These are phyloP conservation scores for Aquilaria sinensis DNA, from an alignment of 345 rosid species.

Conservation along the genomic window DNA sequence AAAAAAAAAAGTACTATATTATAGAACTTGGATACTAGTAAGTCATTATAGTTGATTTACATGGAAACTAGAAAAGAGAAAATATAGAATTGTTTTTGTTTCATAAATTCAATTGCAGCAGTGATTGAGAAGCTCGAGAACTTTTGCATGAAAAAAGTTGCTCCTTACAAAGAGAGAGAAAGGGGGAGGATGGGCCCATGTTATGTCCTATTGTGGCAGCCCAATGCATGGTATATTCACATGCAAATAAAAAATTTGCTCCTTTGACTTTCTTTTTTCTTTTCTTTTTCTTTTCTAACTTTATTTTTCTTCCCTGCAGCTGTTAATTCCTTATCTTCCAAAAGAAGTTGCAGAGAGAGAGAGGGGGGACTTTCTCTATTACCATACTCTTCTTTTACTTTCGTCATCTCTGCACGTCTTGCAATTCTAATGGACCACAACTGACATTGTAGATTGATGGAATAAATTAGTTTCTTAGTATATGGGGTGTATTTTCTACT, in stretches of 20 bases:
- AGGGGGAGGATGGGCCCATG: conserved; percentile 13
- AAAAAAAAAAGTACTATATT: too few species aligned
- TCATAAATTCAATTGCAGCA: conserved; percentile 10
- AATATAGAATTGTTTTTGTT: not conserved
- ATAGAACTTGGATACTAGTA: too few species aligned
- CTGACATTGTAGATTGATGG: too few species aligned
- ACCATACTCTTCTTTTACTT: too few species aligned
- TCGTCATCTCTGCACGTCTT: too few species aligned
- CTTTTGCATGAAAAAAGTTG: conserved; percentile 34
- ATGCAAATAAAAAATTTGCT: conserved; percentile 17
- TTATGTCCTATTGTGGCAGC: conserved; percentile 12
- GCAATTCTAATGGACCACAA: too few species aligned
- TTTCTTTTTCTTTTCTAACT: not conserved
- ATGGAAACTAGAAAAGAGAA: not conserved
- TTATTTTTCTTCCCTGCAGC: not conserved
- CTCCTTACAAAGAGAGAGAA: not conserved
- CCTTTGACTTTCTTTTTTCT: not conserved
- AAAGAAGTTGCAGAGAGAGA: conserved; percentile 1
- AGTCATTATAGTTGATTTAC: too few species aligned
- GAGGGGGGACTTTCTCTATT: not conserved
- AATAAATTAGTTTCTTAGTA: too few species aligned
- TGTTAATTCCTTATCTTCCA: too few species aligned
- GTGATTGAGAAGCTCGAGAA: conserved; percentile 50
- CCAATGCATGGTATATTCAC: conserved; percentile 22
- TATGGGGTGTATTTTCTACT: too few species aligned